Evolutionary conservation across 78 protist genomes (phyloP).

Genomic region (Dictyostelium firmibasis): DNA sequence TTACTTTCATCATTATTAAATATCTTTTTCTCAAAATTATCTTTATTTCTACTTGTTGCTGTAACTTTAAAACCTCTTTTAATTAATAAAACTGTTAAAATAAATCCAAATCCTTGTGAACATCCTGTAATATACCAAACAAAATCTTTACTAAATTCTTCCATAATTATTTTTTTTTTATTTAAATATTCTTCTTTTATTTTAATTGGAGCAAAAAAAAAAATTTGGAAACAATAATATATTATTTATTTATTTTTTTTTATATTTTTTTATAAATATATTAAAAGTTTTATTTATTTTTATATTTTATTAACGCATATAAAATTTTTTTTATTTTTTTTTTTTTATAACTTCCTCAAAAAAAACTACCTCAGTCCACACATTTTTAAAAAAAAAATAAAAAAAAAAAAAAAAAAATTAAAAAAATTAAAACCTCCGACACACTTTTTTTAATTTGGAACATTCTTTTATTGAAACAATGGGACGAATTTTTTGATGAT

Average conservation of each 20-base stretch:
- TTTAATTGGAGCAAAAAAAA: background rate
- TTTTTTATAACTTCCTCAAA: no score
- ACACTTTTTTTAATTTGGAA: no score
- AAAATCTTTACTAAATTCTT: background rate
- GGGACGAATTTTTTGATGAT: no score
- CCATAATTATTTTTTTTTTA: background rate
- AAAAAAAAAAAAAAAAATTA: no score
- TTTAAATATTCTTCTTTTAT: background rate
- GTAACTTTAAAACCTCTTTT: slow-evolving; percentile 12
- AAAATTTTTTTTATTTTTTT: no score
- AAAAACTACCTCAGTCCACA: no score
- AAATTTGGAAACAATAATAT: no score
- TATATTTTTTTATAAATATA: slow-evolving; percentile 20
- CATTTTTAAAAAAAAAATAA: no score
- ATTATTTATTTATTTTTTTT: background rate
- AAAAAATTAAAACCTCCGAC: no score
- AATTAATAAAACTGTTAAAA: background rate
- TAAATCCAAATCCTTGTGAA: slow-evolving; percentile 30
- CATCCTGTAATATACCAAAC: slow-evolving; percentile 57
- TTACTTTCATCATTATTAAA: background rate
- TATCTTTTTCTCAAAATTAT: background rate
- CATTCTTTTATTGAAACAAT: no score
- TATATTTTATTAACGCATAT: no score
- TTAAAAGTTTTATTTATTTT: no score
- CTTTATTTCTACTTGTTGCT: slow-evolving; percentile 32